phyloP scores from a whole-genome alignment of 768 basidiomycete species.

The Terana coerulea region DNA sequence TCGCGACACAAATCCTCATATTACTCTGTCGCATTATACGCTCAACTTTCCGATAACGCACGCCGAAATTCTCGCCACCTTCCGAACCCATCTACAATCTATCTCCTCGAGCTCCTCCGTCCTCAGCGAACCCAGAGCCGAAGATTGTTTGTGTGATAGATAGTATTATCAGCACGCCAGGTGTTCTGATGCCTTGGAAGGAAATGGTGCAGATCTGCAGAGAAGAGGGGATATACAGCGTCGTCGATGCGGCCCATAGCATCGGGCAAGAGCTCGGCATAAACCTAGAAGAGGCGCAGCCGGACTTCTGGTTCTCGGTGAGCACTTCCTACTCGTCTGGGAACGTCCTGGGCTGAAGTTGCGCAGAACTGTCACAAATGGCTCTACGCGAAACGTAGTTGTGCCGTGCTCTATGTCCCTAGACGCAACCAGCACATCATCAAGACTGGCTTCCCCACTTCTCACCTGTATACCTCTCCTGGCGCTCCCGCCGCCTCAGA shows the following conservation, averaged over 20 bases:
- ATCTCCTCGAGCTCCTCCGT: conserved; percentile 17
- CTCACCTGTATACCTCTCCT: conserved; percentile 47
- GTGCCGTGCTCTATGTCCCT: conserved; percentile 70
- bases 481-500: conserved; percentile 25
- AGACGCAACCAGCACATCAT: conserved; percentile 59
- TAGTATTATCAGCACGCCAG: conserved; percentile 56
- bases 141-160: conserved; percentile 68
- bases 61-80: conserved; percentile 45
- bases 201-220: conserved; percentile 59
- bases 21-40: conserved; percentile 42
- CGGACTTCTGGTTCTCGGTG: conserved; percentile 81
- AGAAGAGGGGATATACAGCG: conserved; percentile 52
- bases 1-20: conserved; percentile 50
- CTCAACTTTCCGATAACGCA: conserved; percentile 58
- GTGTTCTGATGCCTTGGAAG: conserved; percentile 62
- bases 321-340: conserved; percentile 19
- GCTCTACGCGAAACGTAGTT: conserved; percentile 64
- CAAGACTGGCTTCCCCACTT: conserved; percentile 52
- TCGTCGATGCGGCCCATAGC: conserved; percentile 78
- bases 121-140: conserved; percentile 16
- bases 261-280: conserved; percentile 64
- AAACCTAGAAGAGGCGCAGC: conserved; percentile 45
- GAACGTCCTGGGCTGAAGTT: background rate
- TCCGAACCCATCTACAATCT: conserved; percentile 32
- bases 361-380: conserved; percentile 83